Evolutionary conservation across 306 rosid species (phyloP), one percentile per base, ranked within the genome.

Genomic region (Cucurbita maxima): DNA sequence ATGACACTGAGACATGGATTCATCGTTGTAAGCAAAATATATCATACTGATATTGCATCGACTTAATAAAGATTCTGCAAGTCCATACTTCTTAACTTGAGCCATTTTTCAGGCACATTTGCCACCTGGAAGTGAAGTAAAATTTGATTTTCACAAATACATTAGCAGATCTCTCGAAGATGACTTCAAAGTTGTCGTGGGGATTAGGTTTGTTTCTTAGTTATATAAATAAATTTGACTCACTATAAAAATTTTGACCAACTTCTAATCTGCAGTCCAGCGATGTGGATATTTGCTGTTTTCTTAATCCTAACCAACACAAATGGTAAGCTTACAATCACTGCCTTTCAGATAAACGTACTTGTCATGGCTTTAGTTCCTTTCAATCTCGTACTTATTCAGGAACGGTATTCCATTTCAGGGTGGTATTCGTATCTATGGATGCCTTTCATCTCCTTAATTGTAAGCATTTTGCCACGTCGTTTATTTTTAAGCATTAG

Each of bases 111-210:
- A 90, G 98, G 94, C 98, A 34, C 98, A 94, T 85, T 69, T 94
- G 72, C 76, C 92, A 4, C 96, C 89, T 4, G 89, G 78, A 80
- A 86, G 82, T 40, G 88, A 75, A 43, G 67, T 79, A 34, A 83
- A 54, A 70, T 94, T 94, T 76, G 86, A 94, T 84, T 94, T 94
- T 67, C 96, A 72, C 8, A 81, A 87, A 36, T 94, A 90, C 83
- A 90, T 94, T n/a, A 66, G 38, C 51, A 81, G 87, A 80, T 83
- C 98, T 72, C 92, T 94, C 19, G 98, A 94, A 59, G 82, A 87
- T n/a, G 98, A 94, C 76, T 94, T 94, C 62, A 84, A 83, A 82
- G 88, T 82, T 62, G 87, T 94, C 0, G 98, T 93, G 20, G 97
- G 86, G 58, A 90, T 93, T 68, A 90, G 89, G 97, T 93, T 71